These are phyloP conservation scores for Bacidia gigantensis DNA, from an alignment of 495 filamentous ascomycete genomes.

Conservation along the genomic window DNA sequence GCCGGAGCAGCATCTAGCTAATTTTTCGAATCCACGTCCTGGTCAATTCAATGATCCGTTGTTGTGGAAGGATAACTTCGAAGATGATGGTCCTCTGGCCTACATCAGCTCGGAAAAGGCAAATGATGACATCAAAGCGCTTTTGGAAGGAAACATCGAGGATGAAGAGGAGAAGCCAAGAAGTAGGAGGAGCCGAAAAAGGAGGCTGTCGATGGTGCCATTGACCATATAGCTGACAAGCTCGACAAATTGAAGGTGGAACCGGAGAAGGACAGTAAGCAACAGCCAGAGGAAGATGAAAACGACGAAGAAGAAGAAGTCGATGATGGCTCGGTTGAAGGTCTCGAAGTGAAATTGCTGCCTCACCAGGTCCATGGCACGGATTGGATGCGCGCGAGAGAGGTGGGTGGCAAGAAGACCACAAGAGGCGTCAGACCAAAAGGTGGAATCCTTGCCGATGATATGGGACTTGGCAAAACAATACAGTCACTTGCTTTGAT, in stretches of 20 bases:
- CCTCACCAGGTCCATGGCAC: constrained; percentile 90
- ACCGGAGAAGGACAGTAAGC: constrained; percentile 16
- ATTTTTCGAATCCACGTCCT: constrained; percentile 27
- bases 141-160: constrained; percentile 77
- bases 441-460: constrained; percentile 75
- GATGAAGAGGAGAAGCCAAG: constrained; percentile 56
- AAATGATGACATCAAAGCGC: constrained; percentile 70
- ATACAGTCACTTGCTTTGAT: constrained; percentile 73
- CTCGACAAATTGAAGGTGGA: constrained; percentile 43
- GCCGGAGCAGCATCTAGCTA: constrained; percentile 32
- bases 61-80: constrained; percentile 25
- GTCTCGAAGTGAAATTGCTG: constrained; percentile 71
- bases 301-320: constrained; percentile 54
- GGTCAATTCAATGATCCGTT: constrained; percentile 16
- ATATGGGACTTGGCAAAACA: constrained; percentile 56
- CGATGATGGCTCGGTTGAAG: constrained; percentile 62
- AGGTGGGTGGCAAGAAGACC: constrained; percentile 57
- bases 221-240: constrained; percentile 44
- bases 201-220: constrained; percentile 34
- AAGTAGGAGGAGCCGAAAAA: constrained; percentile 32
- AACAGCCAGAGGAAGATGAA: constrained; percentile 26
- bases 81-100: constrained; percentile 40
- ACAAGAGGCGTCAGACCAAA: constrained; percentile 63
- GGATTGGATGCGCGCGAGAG: constrained; percentile 83
- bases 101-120: constrained; percentile 71